Base-by-base conservation (phyloP, 78 protist species). In the Dictyostelium purpureum region DNA sequence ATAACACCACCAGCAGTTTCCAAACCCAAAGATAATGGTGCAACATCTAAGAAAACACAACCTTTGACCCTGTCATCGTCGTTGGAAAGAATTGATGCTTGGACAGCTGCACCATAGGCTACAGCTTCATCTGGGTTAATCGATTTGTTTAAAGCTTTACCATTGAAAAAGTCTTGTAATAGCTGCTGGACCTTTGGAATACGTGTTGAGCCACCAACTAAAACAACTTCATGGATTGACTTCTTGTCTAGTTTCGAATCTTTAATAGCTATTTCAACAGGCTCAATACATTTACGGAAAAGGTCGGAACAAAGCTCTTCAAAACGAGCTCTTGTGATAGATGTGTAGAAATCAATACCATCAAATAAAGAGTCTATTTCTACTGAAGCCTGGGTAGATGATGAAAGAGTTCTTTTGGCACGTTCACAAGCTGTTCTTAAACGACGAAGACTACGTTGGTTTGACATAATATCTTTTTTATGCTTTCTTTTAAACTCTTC, bases 1-100 rank as follows among this genome's bases (percentile, higher is more conserved):
- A 99, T 99, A 67, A 98, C 98, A 54, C 99, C 99, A 33, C 99
- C 99, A 47, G 96, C 98, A 43, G 98, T 97, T 88, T 76, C 99
- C 79, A 99, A 80, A 42, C 99, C 99, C 59, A 99, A 83, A n/a
- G 99, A 96, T 18, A 99, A 96, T n/a, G 99, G 99, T 19, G 99
- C 94, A n/a, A 98, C 99, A 94, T 99, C 99, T 57, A 99, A 87
- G 42, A 98, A 63, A 40, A 97, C 97, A 76, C 94, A 59, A 33
- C 98, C 98, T 98, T 71, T 99, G 66, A 70, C 88, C 57, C 98
- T 97, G n/a, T n/a, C 71, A 74, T 82, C 92, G 65, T 85, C 92
- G 24, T 85, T 85, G 18, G 97, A 74, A 42, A 98, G 96, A 49
- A 99, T 95, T 67, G 99, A 99, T 42, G 94, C 94, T 75, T 96